A percentile compares a stretch with the other conserved stretches of the same genome.
Evolutionary conservation across 2,329 filamentous ascomycete species (phyloP).

Genomic region (Colletotrichum abscissum): DNA sequence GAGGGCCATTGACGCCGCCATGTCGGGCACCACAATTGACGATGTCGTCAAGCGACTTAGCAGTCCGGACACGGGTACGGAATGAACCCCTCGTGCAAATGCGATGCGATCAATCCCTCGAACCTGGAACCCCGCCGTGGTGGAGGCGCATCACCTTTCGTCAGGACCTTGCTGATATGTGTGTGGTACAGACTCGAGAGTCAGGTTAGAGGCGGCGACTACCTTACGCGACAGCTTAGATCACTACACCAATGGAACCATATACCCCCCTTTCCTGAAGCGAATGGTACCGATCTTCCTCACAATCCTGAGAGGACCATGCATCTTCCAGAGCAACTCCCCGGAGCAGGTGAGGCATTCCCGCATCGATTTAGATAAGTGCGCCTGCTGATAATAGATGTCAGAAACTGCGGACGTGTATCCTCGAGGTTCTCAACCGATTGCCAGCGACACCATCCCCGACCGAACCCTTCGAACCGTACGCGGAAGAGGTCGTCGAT

Average conservation of each 20-base stretch:
- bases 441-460: constrained; percentile 78
- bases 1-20: constrained; percentile 62
- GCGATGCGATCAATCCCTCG: not conserved
- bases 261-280: constrained; percentile 84
- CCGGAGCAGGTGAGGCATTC: constrained; percentile 78
- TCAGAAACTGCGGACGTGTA: constrained; percentile 89
- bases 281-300: constrained; percentile 92
- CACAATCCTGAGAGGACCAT: constrained; percentile 83
- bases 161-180: constrained; percentile 23
- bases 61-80: constrained; percentile 65
- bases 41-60: constrained; percentile 72
- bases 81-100: constrained; percentile 20
- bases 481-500: constrained; percentile 89
- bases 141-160: constrained; percentile 14
- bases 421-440: constrained; percentile 94
- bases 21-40: constrained; percentile 71
- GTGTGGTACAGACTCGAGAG: constrained; percentile 74
- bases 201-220: constrained; percentile 84
- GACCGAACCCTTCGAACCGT: constrained; percentile 85
- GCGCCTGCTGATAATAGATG: constrained; percentile 38
- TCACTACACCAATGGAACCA: constrained; percentile 80
- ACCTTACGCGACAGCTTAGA: constrained; percentile 94
- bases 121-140: constrained; percentile 7
- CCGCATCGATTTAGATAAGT: constrained; percentile 6
- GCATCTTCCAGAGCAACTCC: constrained; percentile 91